These are phyloP conservation scores for Dendryphion nanum DNA, from an alignment of 2,329 filamentous ascomycete species.

Conservation along the genomic window DNA sequence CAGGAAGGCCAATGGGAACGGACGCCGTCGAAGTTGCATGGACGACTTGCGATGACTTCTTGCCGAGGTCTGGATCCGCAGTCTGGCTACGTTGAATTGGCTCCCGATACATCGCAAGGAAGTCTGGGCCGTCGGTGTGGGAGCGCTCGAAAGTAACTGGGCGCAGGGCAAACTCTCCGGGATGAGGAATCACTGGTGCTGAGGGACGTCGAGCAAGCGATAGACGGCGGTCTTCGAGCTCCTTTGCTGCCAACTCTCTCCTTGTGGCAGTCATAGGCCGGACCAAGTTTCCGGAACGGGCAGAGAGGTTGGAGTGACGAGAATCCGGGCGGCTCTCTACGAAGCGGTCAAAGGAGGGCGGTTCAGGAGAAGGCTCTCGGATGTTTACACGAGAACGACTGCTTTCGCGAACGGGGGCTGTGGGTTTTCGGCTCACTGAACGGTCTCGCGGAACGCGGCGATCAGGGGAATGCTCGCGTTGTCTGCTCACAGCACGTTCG, in stretches of 20 bases:
- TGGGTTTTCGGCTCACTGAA: constrained; percentile 34
- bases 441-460: constrained; percentile 33
- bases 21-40: constrained; percentile 49
- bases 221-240: constrained; percentile 83
- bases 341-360: constrained; percentile 9
- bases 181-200: constrained; percentile 76
- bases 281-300: constrained; percentile 24
- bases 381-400: constrained; percentile 34
- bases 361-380: constrained; percentile 35
- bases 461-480: constrained; percentile 50
- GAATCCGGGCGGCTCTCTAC: constrained; percentile 14
- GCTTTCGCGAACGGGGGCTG: constrained; percentile 26
- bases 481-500: constrained; percentile 46
- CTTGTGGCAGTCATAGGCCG: constrained; percentile 35
- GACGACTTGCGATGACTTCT: constrained; percentile 34
- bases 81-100: constrained; percentile 60
- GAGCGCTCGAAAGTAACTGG: constrained; percentile 33
- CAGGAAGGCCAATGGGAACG: constrained; percentile 73
- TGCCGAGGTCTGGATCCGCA: constrained; percentile 56
- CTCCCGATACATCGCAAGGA: constrained; percentile 36
- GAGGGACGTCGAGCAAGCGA: constrained; percentile 75
- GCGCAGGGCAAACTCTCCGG: constrained; percentile 51
- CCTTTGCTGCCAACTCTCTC: constrained; percentile 61
- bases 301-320: constrained; percentile 29
- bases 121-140: constrained; percentile 38